Base-by-base conservation (phyloP, 1,284 basidiomycete species). In the Fomitopsis palustris region DNA sequence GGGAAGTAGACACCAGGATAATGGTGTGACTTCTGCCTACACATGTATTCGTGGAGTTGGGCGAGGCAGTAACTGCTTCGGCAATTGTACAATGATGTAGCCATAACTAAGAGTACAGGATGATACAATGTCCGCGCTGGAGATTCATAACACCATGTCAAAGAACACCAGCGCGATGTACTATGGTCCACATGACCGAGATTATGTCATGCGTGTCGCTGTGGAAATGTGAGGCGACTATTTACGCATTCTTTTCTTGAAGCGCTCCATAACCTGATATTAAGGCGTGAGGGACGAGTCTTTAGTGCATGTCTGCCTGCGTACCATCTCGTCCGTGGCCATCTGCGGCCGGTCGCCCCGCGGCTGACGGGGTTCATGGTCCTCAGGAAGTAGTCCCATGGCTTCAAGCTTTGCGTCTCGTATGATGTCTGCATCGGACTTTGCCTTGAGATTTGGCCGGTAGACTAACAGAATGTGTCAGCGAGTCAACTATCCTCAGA, bases 301-400 rank as follows among this genome's bases (percentile, higher is more conserved):
- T 6, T 4, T 5, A 9, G 39, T 31, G 37, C 45, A 38, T 35
- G 52, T 31, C 38, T 37, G 6, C 10, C 66, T 78, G 66, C 84
- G 70, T 61, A 95, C 95, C 72, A 90, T 72, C 69, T 97, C 94
- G 67, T 98, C 96, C 1, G 94, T 97, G 2, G 95, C 94, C 81
- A 88, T 87, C 68, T 95, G 90, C 21, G 79, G 78, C 61, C 83
- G 79, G 43, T 87, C 84, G 23, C 81, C 72, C n/a, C 81, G 77
- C 38, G 77, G 72, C 62, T 76, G 76, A 51, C 80, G 77, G 55
- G 77, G 75, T 52, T 81, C 75, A 51, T 69, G 79, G 27, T 72
- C 84, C 61, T 83, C 80, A 4, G 84, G 79, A 16, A 82, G 80
- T 29, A 93, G 70, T 12, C 90, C 92, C 80, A 90, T 88, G 0